A percentile compares a stretch with the other conserved stretches of the same genome.
Evolutionary conservation across 345 rosid genomes (phyloP).

Genomic region (Arabidopsis thaliana): DNA sequence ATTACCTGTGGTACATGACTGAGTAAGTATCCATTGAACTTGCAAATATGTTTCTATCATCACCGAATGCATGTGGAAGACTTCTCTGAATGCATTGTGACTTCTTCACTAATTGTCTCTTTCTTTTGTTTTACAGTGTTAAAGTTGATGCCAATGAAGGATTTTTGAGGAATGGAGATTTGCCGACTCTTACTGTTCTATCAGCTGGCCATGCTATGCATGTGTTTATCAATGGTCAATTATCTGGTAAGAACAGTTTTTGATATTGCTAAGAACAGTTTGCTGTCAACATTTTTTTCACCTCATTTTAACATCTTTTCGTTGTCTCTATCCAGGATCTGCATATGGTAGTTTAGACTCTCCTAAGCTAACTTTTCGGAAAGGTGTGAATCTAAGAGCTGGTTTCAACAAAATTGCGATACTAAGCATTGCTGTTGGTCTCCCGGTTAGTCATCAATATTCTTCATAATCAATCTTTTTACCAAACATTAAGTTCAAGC

Average conservation of each 20-base stretch:
- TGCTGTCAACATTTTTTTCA: not conserved
- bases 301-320: conserved; percentile 27
- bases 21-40: conserved; percentile 65
- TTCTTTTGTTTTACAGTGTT: conserved; percentile 46
- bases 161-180: conserved; percentile 60
- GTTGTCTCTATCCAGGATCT: conserved; percentile 62
- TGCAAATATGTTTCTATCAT: conserved; percentile 15
- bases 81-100: not conserved
- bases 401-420: conserved; percentile 84
- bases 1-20: conserved; percentile 97
- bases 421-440: conserved; percentile 95
- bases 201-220: conserved; percentile 98
- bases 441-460: conserved; percentile 72
- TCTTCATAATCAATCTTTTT: not conserved
- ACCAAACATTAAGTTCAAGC: not conserved
- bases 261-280: conserved; percentile 10
- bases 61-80: conserved; percentile 11
- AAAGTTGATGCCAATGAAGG: conserved; percentile 58
- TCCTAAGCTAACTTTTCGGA: conserved; percentile 77
- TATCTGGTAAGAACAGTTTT: conserved; percentile 57
- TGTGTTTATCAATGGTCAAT: conserved; percentile 82
- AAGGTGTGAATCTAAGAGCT: conserved; percentile 78
- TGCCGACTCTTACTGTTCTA: conserved; percentile 64
- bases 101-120: conserved; percentile 6
- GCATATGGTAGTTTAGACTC: conserved; percentile 88